These are phyloP conservation scores for Clitopilus passeckerianus DNA, from an alignment of 768 basidiomycete species.

Conservation along the genomic window DNA sequence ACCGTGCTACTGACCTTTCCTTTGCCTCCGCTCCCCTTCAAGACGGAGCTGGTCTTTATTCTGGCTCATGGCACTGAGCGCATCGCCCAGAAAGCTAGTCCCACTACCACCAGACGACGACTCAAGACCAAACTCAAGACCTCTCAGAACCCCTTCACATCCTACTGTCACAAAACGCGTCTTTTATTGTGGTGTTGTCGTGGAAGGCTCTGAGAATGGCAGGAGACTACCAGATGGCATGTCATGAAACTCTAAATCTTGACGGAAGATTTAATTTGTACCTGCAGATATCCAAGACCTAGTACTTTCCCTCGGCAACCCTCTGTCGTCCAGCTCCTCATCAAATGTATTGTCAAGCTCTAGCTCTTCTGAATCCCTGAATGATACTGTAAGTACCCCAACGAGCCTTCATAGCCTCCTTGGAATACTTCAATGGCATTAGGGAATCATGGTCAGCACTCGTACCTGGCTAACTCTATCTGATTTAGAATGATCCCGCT, in stretches of 20 bases:
- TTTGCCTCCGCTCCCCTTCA: background rate
- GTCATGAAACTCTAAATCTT: conserved; percentile 11
- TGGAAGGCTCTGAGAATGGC: conserved; percentile 76
- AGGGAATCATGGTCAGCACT: background rate
- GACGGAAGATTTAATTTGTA: conserved; percentile 3
- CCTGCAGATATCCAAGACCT: conserved; percentile 70
- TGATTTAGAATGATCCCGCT: conserved; percentile 28
- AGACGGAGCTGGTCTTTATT: conserved; percentile 2
- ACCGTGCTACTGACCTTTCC: conserved; percentile 7
- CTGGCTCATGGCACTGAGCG: conserved; percentile 52
- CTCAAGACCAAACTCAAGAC: conserved; percentile 40
- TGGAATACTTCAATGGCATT: background rate
- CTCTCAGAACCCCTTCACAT: conserved; percentile 32
- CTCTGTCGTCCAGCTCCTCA: conserved; percentile 49
- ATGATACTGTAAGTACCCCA: conserved; percentile 36
- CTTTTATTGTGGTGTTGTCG: conserved; percentile 87
- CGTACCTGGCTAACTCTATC: background rate
- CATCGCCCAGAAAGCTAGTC: conserved; percentile 69
- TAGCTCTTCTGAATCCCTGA: conserved; percentile 26
- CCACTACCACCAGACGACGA: conserved; percentile 72
- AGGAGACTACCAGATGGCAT: conserved; percentile 63
- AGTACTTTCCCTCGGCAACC: conserved; percentile 71
- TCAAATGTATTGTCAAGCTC: conserved; percentile 40
- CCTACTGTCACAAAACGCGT: conserved; percentile 65
- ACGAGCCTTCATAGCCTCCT: background rate